Base-by-base conservation (phyloP, 345 rosid species). In the Euphorbia peplus region DNA sequence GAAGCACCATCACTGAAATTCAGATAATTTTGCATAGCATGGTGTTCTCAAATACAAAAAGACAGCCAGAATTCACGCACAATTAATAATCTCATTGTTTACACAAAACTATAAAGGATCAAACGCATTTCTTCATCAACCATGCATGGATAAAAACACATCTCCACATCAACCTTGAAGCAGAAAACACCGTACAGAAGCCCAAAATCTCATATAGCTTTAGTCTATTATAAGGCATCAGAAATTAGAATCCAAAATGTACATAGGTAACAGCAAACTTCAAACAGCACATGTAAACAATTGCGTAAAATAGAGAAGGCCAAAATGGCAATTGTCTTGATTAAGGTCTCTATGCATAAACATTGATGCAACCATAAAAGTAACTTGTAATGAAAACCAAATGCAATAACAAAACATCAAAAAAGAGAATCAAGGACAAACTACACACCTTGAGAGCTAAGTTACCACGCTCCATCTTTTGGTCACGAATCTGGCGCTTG, bases 381-480 rank as follows among this genome's bases (percentile, higher is more conserved):
- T 32, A 32, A 32, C 37, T 6, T 32, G 6, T 32, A 32, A 32
- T 32, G 37, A 32, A n/a, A 32, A 32, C 37, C 37, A 32, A 32
- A 32, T 63, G 19, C 26, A 64, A 24, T n/a, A 46, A 25, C 19
- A 26, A 18, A 15, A 24, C 50, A 47, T 32, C 1, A 52, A 67
- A 19, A 29, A 37, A 32, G 65, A 44, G 35, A 39, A 22, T 28
- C 44, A 21, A 24, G 14, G 58, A n/a, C 58, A 58, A 37, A 54
- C 22, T n/a, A 37, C 89, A 77, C 16, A 90, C 98, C 98, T 95
- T 92, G 18, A 95, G 82, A 39, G 91, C 99, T 79, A 95, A 68
- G 84, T 95, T 95, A 70, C 98, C 99, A 70, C 92, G 90, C 30
- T 63, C 61, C 80, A 95, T 28, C 29, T 63, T 74, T 75, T 95